phyloP scores from a whole-genome alignment of 305 asterid species.

The Fraxinus nigra region DNA sequence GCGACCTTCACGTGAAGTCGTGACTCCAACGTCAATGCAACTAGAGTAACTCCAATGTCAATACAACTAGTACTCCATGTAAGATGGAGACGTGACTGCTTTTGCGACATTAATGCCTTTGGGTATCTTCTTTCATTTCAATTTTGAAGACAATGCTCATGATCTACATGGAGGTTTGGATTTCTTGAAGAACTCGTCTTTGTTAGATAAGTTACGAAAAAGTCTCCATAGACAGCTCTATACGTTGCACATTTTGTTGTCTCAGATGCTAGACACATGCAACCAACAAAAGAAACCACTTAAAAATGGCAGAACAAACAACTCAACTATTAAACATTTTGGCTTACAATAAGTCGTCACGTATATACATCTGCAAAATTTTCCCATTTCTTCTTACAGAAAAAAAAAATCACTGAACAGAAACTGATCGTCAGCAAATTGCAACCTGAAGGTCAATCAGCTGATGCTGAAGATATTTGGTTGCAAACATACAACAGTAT shows the following conservation, averaged over 20 bases:
- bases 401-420: neutral
- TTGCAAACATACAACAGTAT: neutral
- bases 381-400: neutral
- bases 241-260: neutral
- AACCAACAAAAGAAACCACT: neutral
- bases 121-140: neutral
- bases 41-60: neutral
- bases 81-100: neutral
- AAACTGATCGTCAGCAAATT: neutral
- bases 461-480: neutral
- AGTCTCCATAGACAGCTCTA: neutral
- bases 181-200: neutral
- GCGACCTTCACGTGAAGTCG: neutral
- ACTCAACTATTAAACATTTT: neutral
- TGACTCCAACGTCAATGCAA: neutral
- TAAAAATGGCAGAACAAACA: neutral
- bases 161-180: neutral
- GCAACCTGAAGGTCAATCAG: neutral
- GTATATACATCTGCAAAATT: constrained; percentile 8
- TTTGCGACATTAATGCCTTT: neutral
- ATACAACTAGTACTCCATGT: neutral
- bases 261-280: neutral
- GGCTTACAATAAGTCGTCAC: neutral
- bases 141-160: neutral
- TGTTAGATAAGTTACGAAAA: neutral